Percentiles rank a stretch among this genome's conserved stretches.
Evolutionary conservation across 2,329 filamentous ascomycete species (phyloP).

Genomic region (Parafenestella ontariensis): DNA sequence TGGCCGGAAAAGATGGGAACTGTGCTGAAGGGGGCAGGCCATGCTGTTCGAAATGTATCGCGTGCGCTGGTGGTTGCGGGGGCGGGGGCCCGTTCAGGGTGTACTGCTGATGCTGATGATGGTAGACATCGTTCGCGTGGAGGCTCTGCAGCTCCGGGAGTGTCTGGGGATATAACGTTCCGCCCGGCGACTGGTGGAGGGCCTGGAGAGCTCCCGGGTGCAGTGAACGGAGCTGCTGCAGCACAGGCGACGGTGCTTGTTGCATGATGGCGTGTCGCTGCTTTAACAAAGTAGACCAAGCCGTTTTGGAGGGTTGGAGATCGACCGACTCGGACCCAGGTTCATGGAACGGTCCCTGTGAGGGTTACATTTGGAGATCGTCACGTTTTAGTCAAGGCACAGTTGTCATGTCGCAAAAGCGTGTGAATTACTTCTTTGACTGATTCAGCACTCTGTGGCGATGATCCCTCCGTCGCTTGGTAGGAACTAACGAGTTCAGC

Average conservation of each 20-base stretch:
- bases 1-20: constrained; percentile 30
- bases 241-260: constrained; percentile 25
- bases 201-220: constrained; percentile 35
- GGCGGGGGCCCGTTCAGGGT: constrained; percentile 25
- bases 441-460: constrained; percentile 32
- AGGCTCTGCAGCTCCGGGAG: constrained; percentile 51
- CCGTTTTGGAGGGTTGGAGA: constrained; percentile 2
- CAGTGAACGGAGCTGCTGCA: constrained; percentile 32
- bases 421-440: constrained; percentile 35
- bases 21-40: constrained; percentile 29
- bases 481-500: constrained; percentile 12
- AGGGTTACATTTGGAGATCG: neutral
- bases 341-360: neutral
- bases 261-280: constrained; percentile 34
- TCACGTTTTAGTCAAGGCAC: constrained; percentile 6
- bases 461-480: constrained; percentile 22
- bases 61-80: constrained; percentile 27
- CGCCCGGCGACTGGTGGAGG: constrained; percentile 40
- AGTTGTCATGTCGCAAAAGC: constrained; percentile 14
- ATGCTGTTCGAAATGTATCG: constrained; percentile 47
- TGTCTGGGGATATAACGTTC: constrained; percentile 29
- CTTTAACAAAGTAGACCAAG: constrained; percentile 26
- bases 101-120: constrained; percentile 24
- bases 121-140: constrained; percentile 39
- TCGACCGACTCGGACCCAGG: neutral